Base-by-base conservation (phyloP, 106 monocot species). In the Dioscorea alata region DNA sequence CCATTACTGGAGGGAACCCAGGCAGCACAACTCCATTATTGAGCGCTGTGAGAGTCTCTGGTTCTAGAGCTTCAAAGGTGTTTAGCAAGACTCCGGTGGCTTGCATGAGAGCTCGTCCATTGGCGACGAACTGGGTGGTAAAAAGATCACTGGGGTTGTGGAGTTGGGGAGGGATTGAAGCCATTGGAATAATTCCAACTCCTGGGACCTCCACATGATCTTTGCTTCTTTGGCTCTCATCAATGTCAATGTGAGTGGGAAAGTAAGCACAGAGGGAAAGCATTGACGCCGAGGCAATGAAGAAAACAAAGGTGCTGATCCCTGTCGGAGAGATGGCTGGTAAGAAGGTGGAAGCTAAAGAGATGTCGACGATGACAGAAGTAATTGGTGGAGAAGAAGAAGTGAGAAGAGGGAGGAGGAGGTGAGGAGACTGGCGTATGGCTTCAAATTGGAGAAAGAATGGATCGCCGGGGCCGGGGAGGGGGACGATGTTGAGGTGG, bases 21-120 rank as follows among this genome's bases (percentile, higher is more conserved):
- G 65, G 52, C 12, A 48, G 14, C 6, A 81, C 76, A 0, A 24
- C 13, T 15, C 8, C n/a, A 16, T 76, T 80, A 13, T 2, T 48
- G 21, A 86, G 78, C 33, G 80, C 80, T 1, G 66, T 56, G 53
- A 90, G 63, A 6, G 78, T n/a, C 22, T 59, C 73, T 4, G 35
- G 49, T 69, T 91, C 87, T 2, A 87, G 25, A 0, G 74, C 73
- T 0, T 72, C 64, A 23, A 81, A 84, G 1, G 84, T 84, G 71
- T 91, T 91, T 49, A 87, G 25, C 49, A 91, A 12, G 23, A 91
- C 70, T 12, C 84, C 87, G 35, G 62, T 61, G 0, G 76, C 72
- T 13, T 50, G 33, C 8, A 5, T 4, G 28, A 82, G 7, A 5
- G 49, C 31, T 16, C 34, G 73, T 23, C 76, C 64, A 33, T 83